Percentiles rank a stretch among this genome's conserved stretches.
Conservation (phyloP, 306 rosid genomes). For the Inga laurina region DNA sequence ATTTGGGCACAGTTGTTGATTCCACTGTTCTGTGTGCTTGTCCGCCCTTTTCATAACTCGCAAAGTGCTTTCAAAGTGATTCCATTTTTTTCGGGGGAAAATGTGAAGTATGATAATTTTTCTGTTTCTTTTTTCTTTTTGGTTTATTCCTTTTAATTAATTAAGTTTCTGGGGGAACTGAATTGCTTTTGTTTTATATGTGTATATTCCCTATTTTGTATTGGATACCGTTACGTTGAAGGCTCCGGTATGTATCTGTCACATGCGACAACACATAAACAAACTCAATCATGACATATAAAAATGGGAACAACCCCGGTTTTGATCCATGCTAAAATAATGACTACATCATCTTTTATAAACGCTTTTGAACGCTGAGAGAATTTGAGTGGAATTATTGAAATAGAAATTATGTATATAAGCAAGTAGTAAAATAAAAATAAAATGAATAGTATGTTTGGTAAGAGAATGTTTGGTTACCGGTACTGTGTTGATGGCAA, state of each 20-base stretch:
- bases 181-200: background rate
- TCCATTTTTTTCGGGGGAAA: background rate
- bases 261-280: background rate
- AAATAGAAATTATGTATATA: background rate
- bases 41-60: background rate
- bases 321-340: background rate
- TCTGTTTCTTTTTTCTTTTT: too few species aligned
- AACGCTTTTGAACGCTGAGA: background rate
- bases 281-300: background rate
- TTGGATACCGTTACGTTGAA: background rate
- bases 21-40: conserved; percentile 24
- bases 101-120: background rate
- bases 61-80: conserved; percentile 17
- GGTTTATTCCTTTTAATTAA: too few species aligned
- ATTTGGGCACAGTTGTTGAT: background rate
- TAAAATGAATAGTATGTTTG: too few species aligned
- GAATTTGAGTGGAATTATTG: background rate
- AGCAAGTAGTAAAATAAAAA: too few species aligned
- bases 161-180: background rate
- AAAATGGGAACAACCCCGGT: background rate
- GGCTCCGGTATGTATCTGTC: background rate
- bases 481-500: too few species aligned
- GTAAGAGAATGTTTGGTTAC: too few species aligned
- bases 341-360: background rate
- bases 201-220: background rate